Evolutionary conservation across 306 rosid genomes (phyloP), one percentile per base, ranked within the genome.

Genomic region (Glycine tomentella): DNA sequence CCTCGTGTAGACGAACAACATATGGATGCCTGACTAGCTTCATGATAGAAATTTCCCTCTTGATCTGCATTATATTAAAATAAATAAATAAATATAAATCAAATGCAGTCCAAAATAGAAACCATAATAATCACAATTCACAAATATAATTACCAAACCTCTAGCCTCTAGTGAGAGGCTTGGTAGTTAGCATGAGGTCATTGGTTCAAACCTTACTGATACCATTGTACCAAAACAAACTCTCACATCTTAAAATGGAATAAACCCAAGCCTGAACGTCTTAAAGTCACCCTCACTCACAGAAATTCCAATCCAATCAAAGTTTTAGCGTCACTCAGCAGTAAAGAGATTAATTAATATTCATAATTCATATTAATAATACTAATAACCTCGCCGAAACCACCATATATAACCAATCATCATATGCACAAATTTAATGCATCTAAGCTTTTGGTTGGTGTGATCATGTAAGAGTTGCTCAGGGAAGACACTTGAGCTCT

Each of bases 1-100:
- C 98, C 97, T 94, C 97, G 3, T 90, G 86, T 49, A 94, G 86
- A 73, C 98, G 96, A 85, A 90, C 97, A 55, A 94, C 88, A 72
- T 84, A 89, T 49, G 98, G 98, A 81, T 94, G 98, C 58, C 97
- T 90, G 77, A 92, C 98, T 80, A 89, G 96, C 88, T 92, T 94
- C 98, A 94, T 94, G 58, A 92, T 90, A 46, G 92, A 88, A 84
- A 94, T 92, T 90, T 94, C 97, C 87, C 90, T 89, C 92, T 94
- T 92, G 81, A 94, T 92, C 98, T 90, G 86, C 89, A 86, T 69
- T 9, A 75, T 40, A 74, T 58, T 59, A 44, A 46, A 69, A 44
- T 15, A 31, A 45, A 9, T 33, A 38, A 33, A 46, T 45, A 56
- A 82, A 73, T n/a, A n/a, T n/a, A n/a, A 12, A 72, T 33, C 11